Evolutionary conservation across 2,329 filamentous ascomycete species (phyloP), one percentile per base, ranked within the genome.

Genomic region (Mariannaea elegans): DNA sequence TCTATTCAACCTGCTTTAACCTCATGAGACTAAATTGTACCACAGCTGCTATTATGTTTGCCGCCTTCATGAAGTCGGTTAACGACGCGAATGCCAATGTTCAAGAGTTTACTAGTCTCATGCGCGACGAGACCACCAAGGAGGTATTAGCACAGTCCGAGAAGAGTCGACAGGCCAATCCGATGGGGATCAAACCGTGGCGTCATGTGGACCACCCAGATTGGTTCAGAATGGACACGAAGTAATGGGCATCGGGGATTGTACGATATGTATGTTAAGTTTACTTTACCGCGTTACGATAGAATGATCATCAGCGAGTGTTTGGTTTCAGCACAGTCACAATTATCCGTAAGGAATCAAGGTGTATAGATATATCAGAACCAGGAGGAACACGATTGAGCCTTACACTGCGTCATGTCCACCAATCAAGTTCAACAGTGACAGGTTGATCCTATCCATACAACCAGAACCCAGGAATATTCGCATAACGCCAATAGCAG

Each of bases 171-270:
- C 76, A 81, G 52, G 80, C 82, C 36, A 83, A 87, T 41, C 82
- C 84, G 0, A 78, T 80, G 49, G 84, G 81, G 4, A 87, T 89
- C 63, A 84, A 81, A 65, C 81, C 82, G 2, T 89, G 87, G 87
- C 80, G 78, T 46, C 80, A 85, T 18, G 81, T 78, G 54, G 84
- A 89, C 32, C 80, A 89, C 56, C 85, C 87, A 2, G 79, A 86
- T 62, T 90, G 87, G 86, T 80, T 83, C 59, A 74, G 65, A 44
- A 63, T 74, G 64, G 74, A 77, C 32, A 9, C 32, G 54, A 56
- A 45, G 57, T 55, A 31, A 27, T 7, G 21, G 27, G n/a, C 7
- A 29, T 41, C 23, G 16, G 16, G 21, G 41, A 14, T 29, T 8
- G 10, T 16, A 8, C 7, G 21, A n/a, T n/a, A 3, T 54, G 45